Conservation (phyloP, 2,329 filamentous ascomycete species). For the Beauveria medogensis region DNA sequence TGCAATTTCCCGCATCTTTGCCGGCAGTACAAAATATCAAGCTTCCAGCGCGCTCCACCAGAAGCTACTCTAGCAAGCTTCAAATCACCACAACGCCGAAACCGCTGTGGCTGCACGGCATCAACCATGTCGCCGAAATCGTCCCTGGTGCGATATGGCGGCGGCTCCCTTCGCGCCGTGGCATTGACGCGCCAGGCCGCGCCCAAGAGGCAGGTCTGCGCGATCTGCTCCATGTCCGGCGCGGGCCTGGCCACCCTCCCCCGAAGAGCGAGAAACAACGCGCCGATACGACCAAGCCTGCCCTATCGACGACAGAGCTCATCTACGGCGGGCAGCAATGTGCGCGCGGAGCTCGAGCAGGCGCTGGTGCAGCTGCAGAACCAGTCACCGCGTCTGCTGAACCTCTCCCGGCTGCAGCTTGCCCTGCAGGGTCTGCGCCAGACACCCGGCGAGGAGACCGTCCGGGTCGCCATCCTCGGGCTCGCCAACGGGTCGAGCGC, state of each 20-base stretch:
- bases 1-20: conserved; percentile 9
- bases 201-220: conserved; percentile 5
- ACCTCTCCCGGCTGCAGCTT: conserved; percentile 63
- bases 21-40: background rate
- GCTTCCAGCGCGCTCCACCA: conserved; percentile 4
- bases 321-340: conserved; percentile 21
- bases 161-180: background rate
- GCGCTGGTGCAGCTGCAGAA: conserved; percentile 54
- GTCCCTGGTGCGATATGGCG: background rate
- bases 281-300: background rate
- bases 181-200: background rate
- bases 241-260: background rate
- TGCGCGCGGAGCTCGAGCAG: conserved; percentile 48
- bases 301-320: background rate
- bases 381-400: conserved; percentile 52
- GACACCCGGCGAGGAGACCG: conserved; percentile 45
- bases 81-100: background rate
- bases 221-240: conserved; percentile 7
- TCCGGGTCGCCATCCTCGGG: conserved; percentile 51
- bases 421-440: conserved; percentile 58
- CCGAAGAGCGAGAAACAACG: background rate
- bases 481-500: conserved; percentile 31
- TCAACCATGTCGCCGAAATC: conserved; percentile 9
- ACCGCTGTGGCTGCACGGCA: background rate
- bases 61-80: background rate